Conservation (phyloP, 1,284 basidiomycete genomes). For the Butyriboletus appendiculatus region DNA sequence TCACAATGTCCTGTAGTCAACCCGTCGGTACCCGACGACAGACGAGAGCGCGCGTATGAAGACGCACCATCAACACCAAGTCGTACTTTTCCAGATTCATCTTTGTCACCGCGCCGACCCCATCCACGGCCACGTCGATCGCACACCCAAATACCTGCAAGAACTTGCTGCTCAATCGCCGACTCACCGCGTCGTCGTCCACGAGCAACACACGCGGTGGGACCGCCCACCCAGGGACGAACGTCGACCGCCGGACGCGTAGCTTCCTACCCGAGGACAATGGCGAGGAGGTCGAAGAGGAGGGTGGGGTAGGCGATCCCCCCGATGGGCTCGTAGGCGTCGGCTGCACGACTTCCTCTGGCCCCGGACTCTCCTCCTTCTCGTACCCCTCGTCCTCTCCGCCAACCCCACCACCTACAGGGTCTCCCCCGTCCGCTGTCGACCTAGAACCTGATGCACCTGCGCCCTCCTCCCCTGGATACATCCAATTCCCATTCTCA, state of each 20-base stretch:
- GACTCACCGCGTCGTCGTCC: constrained; percentile 92
- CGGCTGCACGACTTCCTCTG: constrained; percentile 35
- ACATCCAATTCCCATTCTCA: constrained; percentile 59
- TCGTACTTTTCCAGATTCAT: constrained; percentile 97
- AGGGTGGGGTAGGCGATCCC: constrained; percentile 15
- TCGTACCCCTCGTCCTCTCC: constrained; percentile 26
- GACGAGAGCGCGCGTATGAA: background rate
- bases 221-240: constrained; percentile 88
- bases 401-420: constrained; percentile 3
- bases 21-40: background rate
- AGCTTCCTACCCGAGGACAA: constrained; percentile 36
- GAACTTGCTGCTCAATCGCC: constrained; percentile 90
- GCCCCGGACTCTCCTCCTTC: constrained; percentile 32
- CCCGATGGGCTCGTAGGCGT: constrained; percentile 28
- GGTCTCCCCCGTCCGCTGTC: background rate
- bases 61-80: constrained; percentile 87
- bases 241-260: constrained; percentile 71
- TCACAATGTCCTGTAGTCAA: constrained; percentile 77
- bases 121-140: constrained; percentile 93
- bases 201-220: constrained; percentile 88
- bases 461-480: constrained; percentile 38
- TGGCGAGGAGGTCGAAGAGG: constrained; percentile 19
- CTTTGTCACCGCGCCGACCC: constrained; percentile 91
- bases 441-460: constrained; percentile 13
- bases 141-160: constrained; percentile 94